phyloP scores from a whole-genome alignment of 2,329 filamentous ascomycete genomes.

The Paradendryphiella salina region DNA sequence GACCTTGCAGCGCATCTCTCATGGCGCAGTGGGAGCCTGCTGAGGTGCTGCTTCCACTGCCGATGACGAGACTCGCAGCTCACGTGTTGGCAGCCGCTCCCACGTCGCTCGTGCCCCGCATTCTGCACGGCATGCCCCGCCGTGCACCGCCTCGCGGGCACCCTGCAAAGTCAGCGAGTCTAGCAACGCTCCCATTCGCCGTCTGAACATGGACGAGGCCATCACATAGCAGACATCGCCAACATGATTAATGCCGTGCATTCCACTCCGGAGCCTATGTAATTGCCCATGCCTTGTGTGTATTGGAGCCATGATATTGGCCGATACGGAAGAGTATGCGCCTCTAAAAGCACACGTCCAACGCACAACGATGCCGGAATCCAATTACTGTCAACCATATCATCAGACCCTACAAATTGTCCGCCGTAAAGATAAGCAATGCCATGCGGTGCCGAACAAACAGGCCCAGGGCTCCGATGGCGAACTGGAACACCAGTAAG shows the following conservation, averaged over 20 bases:
- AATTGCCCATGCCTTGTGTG: not conserved
- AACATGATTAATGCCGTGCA: not conserved
- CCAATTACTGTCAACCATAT: not conserved
- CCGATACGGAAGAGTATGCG: not conserved
- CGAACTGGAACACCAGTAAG: conserved; percentile 75
- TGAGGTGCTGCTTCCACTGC: conserved; percentile 3
- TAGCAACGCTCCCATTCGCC: conserved; percentile 22
- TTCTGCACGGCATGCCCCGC: conserved; percentile 14
- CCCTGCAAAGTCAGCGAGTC: conserved; percentile 17
- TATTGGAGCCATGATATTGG: not conserved
- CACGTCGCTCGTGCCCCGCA: conserved; percentile 21
- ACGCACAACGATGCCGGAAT: not conserved
- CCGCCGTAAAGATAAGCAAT: conserved; percentile 83
- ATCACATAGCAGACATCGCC: not conserved
- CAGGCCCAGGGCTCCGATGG: conserved; percentile 77
- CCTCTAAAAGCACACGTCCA: not conserved
- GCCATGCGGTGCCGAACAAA: conserved; percentile 86
- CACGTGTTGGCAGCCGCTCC: conserved; percentile 5
- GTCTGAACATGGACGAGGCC: conserved; percentile 1
- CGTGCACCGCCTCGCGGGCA: not conserved
- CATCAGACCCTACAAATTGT: conserved; percentile 61
- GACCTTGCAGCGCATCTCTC: conserved; percentile 10
- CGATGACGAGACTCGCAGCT: conserved; percentile 23
- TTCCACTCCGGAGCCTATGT: not conserved
- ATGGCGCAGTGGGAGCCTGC: not conserved